Evolutionary conservation across 176 grass and related monocot species (phyloP), one percentile per base, ranked within the genome.

Genomic region (Alloteropsis semialata): DNA sequence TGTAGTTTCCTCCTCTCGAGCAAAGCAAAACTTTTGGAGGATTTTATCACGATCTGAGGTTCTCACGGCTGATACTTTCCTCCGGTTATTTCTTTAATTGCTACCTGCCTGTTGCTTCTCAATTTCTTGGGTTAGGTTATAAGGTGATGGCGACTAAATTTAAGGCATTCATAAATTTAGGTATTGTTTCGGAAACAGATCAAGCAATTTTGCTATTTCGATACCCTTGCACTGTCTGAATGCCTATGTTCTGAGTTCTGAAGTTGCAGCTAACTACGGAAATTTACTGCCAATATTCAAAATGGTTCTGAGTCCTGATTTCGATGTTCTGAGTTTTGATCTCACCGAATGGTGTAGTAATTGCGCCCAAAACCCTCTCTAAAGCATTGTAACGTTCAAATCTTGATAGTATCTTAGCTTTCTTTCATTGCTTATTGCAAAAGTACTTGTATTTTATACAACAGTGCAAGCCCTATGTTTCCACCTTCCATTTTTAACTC

Each of bases 211-310:
- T 65, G 46, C 16, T 63, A 33, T 77, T 3, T 48, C 15, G 21
- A 10, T 53, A 37, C 37, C 28, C 74, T 44, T 78, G 27, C 25
- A 34, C 10, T 59, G 25, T 42, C 38, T 45, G 57, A 48, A 50
- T 11, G 75, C 49, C 11, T 45, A 15, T 75, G 59, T 62, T 84
- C 25, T 60, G 33, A 16, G 51, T 81, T 88, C 21, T 57, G 10
- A 60, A 69, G 29, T 65, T 41, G 25, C 41, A 48, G 42, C 72
- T 36, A 61, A 18, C n/a, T 28, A 69, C n/a, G 15, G 29, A 68
- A 81, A 38, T 67, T 86, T 67, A 53, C 13, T 38, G 33, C 36
- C 24, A 10, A 25, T 41, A 11, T 68, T 68, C 21, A 51, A 53
- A 58, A 6, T 9, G 15, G 21, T 53, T 55, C 33, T 66, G n/a